Percentiles rank a stretch among this genome's conserved stretches.
Evolutionary conservation across 345 rosid species (phyloP).

Genomic region (Aegle marmelos): DNA sequence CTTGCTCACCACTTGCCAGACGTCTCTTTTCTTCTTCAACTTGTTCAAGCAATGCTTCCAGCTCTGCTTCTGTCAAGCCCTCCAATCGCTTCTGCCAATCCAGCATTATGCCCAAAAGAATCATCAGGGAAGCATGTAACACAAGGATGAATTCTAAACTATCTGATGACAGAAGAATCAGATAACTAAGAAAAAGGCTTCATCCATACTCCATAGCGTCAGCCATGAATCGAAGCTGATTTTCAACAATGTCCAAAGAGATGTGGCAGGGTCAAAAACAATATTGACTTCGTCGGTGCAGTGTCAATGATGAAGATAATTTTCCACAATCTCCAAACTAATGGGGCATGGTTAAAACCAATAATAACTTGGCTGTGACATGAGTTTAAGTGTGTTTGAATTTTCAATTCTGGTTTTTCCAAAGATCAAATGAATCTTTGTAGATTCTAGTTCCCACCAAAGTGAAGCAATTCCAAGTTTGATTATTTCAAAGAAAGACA

Average conservation of each 20-base stretch:
- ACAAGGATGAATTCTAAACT: background rate
- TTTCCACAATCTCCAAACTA: background rate
- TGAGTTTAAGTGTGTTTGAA: background rate
- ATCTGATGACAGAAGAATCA: background rate
- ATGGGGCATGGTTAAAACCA: too few relatives aligned
- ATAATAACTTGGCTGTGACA: background rate
- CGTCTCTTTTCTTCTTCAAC: conserved; percentile 92
- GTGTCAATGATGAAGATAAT: background rate
- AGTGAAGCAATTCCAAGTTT: background rate
- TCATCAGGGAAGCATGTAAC: background rate
- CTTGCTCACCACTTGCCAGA: conserved; percentile 42
- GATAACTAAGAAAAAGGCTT: background rate
- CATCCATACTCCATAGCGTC: background rate
- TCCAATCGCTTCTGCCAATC: conserved; percentile 76
- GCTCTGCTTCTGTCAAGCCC: conserved; percentile 84
- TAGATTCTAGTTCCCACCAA: background rate
- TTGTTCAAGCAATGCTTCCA: conserved; percentile 78
- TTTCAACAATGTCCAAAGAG: background rate
- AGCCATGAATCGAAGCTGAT: background rate
- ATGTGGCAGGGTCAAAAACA: background rate
- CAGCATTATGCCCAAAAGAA: background rate
- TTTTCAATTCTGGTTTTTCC: background rate
- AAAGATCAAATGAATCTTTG: background rate
- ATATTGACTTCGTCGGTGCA: background rate
- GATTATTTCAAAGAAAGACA: background rate